Evolutionary conservation across 2,329 filamentous ascomycete species (phyloP), one percentile per base, ranked within the genome.

Genomic region (Aspergillus udagawae): DNA sequence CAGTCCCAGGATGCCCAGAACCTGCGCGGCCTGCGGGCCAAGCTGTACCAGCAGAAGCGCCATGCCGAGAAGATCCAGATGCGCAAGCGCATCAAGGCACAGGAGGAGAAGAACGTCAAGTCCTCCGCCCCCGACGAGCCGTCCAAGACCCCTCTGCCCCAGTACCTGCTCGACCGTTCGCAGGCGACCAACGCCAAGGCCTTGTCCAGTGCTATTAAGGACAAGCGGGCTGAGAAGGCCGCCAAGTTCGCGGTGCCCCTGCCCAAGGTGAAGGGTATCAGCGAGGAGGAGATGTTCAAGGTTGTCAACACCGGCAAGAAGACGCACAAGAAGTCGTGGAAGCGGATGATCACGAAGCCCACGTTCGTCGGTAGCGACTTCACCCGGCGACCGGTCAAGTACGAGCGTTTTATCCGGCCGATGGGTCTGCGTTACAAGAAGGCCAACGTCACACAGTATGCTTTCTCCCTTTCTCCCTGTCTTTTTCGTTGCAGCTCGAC

Each of bases 21-120:
- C 76, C 83, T 97, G 70, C 88, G 90, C 60, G 94, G 94, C 63
- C 85, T 97, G 67, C 84, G 91, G 61, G 94, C 94, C 66, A 99
- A 99, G 83, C 81, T 96, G 70, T 88, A 94, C 80, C 89, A 93
- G 76, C 88, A 97, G 84, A 91, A 92, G 82, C 86, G 94, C 27
- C 90, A 92, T 80, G 89, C 92, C 75, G 92, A 99, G 82, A 99
- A 99, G 88, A 96, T 96, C 73, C 91, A 96, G 83, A 92, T 96
- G 89, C 89, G 89, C 78, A 96, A 96, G 83, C 82, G 87, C 70
- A 95, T 99, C 84, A 91, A 90, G 79, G 89, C 91, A 48, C 91
- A 96, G 80, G 94, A 99, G 79, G 91, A 97, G 82, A 88, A 91
- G 78, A 95, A 97, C 72, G 87, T 97, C 81, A 96, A 97, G 80